A percentile compares a stretch with the other conserved stretches of the same genome.
Evolutionary conservation across 164 flowering plant genomes (phyloP).

Genomic region (Tetracentron sinense): DNA sequence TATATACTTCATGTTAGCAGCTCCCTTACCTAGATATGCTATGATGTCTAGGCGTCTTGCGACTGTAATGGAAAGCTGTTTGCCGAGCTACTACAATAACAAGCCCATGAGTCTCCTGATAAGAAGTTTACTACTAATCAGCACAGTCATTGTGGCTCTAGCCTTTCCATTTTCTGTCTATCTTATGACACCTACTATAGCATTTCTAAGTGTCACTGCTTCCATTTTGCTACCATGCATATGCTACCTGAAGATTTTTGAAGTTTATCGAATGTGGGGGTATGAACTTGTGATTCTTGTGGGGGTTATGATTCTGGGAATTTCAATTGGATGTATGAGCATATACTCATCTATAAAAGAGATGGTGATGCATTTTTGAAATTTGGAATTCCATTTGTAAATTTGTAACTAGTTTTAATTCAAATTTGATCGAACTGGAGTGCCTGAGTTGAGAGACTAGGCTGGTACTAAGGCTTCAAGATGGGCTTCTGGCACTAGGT

Average conservation of each 20-base stretch:
- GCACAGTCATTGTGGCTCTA: conserved; percentile 31
- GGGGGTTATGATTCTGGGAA: conserved; percentile 22
- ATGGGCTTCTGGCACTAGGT: too few relatives aligned
- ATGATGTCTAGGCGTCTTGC: conserved; percentile 19
- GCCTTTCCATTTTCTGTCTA: conserved; percentile 32
- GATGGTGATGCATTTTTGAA: too few relatives aligned
- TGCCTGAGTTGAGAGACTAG: too few relatives aligned
- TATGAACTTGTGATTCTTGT: conserved; percentile 17
- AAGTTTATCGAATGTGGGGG: conserved; percentile 11
- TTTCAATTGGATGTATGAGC: conserved; percentile 22
- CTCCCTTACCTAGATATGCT: conserved; percentile 30
- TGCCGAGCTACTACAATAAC: background rate
- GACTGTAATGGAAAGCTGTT: conserved; percentile 4
- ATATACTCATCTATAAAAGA: conserved; percentile 26
- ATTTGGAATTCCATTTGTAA: too few relatives aligned
- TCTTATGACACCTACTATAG: conserved; percentile 42
- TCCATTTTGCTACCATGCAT: conserved; percentile 41
- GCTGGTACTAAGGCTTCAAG: too few relatives aligned
- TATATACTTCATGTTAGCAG: conserved; percentile 22
- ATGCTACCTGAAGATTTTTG: conserved; percentile 39
- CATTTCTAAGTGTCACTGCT: conserved; percentile 28
- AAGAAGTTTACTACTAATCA: conserved; percentile 18
- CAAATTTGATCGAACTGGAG: too few relatives aligned
- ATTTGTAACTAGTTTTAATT: too few relatives aligned
- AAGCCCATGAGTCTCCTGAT: conserved; percentile 10